Evolutionary conservation across 176 grass and related monocot genomes (phyloP).

Genomic region (Triticum monococcum): DNA sequence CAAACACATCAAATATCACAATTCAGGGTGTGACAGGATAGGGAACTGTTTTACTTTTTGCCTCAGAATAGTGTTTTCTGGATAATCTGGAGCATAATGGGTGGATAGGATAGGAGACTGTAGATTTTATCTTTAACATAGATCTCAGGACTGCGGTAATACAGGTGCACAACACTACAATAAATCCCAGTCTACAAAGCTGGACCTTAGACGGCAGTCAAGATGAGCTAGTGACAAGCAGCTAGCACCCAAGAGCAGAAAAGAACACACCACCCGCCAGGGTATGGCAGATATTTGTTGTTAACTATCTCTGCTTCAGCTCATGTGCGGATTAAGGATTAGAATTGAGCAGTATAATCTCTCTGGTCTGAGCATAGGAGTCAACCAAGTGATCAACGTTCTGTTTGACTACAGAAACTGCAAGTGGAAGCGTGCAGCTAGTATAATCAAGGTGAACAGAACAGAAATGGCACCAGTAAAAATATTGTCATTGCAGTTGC

Average conservation of each 20-base stretch:
- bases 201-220: background rate
- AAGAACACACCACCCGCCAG: background rate
- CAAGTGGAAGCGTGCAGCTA: background rate
- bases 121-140: background rate
- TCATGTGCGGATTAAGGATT: background rate
- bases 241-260: background rate
- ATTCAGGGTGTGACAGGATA: background rate
- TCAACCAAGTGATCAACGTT: background rate
- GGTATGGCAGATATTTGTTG: background rate
- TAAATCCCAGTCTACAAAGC: background rate
- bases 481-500: background rate
- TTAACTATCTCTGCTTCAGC: background rate
- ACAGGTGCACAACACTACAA: background rate
- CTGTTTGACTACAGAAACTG: background rate
- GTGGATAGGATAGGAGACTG: background rate
- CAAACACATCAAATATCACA: background rate
- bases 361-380: background rate
- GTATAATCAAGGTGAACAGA: background rate
- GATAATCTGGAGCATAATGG: background rate
- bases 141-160: background rate
- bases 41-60: background rate
- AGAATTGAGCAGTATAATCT: conserved; percentile 7
- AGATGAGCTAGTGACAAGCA: background rate
- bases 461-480: background rate
- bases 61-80: background rate